phyloP scores from a whole-genome alignment of 768 basidiomycete species.

The Sarcodon aspratus region DNA sequence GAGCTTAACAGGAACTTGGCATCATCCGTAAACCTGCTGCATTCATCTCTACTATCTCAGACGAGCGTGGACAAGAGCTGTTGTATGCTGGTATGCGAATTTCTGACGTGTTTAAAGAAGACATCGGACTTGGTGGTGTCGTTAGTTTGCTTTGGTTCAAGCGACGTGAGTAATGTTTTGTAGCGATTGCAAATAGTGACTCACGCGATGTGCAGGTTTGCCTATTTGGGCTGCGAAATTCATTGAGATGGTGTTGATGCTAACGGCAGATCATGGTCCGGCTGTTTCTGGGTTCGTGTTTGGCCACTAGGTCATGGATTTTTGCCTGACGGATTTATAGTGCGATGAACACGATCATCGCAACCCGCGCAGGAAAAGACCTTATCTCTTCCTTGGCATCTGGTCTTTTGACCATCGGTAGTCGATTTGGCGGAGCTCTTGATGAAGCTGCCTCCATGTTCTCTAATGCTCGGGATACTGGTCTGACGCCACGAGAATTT shows the following conservation, averaged over 20 bases:
- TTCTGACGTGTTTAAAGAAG: constrained; percentile 96
- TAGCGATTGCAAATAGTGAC: neutral
- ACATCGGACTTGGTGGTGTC: constrained; percentile 95
- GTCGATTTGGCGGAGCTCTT: constrained; percentile 96
- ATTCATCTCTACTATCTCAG: constrained; percentile 98
- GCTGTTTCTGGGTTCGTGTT: constrained; percentile 67
- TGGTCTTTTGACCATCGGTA: constrained; percentile 95
- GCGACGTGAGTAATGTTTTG: constrained; percentile 31
- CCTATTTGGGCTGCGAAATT: constrained; percentile 95
- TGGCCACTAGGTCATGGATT: neutral
- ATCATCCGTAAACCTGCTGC: constrained; percentile 98
- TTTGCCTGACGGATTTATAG: constrained; percentile 14
- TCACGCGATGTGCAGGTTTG: constrained; percentile 21
- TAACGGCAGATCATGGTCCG: constrained; percentile 97
- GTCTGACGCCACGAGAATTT: constrained; percentile 95
- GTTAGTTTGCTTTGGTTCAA: constrained; percentile 97
- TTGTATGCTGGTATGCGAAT: constrained; percentile 99
- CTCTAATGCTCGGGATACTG: constrained; percentile 81
- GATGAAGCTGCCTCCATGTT: constrained; percentile 97
- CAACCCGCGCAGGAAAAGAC: constrained; percentile 98
- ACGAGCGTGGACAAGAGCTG: constrained; percentile 98
- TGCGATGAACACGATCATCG: constrained; percentile 99
- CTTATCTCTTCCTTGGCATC: constrained; percentile 93
- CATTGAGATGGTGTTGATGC: constrained; percentile 99
- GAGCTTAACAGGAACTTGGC: constrained; percentile 52